phyloP scores from a whole-genome alignment of 352 stramenopile genomes.

The Pythium grandisporangium region DNA sequence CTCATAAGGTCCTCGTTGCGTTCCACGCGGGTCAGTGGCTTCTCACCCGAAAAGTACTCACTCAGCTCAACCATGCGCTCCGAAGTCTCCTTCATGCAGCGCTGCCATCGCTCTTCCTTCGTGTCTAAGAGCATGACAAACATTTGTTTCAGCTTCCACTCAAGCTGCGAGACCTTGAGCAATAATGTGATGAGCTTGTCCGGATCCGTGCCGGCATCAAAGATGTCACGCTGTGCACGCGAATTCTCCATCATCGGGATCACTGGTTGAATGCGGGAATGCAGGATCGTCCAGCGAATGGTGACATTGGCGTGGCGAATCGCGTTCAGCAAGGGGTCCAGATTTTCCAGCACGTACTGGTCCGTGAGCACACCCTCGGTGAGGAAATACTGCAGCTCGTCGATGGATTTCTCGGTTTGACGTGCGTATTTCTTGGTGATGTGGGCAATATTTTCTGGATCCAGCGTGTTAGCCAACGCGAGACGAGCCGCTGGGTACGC shows the following conservation, averaged over 20 bases:
- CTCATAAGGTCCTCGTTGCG: slow-evolving; percentile 90
- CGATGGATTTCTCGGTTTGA: slow-evolving; percentile 78
- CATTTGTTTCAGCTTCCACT: slow-evolving; percentile 93
- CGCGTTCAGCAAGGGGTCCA: slow-evolving; percentile 86
- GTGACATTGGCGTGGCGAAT: slow-evolving; percentile 90
- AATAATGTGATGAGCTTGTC: slow-evolving; percentile 89
- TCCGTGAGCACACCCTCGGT: slow-evolving; percentile 90
- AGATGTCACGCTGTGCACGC: slow-evolving; percentile 69
- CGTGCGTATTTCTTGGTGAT: slow-evolving; percentile 86
- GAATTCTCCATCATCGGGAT: slow-evolving; percentile 87
- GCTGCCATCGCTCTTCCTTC: slow-evolving; percentile 89
- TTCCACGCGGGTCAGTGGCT: slow-evolving; percentile 87
- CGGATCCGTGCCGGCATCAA: slow-evolving; percentile 71
- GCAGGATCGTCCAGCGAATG: slow-evolving; percentile 91
- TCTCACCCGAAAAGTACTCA: slow-evolving; percentile 92
- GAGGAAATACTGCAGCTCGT: slow-evolving; percentile 88
- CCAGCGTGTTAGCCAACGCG: slow-evolving; percentile 87
- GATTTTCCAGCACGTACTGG: slow-evolving; percentile 90
- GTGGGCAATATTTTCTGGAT: slow-evolving; percentile 79
- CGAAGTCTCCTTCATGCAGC: slow-evolving; percentile 80
- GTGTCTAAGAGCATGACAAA: slow-evolving; percentile 84
- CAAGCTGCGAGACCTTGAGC: slow-evolving; percentile 90
- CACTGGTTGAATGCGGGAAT: slow-evolving; percentile 83
- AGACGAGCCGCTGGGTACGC: slow-evolving; percentile 82
- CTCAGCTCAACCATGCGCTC: slow-evolving; percentile 91